Evolutionary conservation across 495 filamentous ascomycete genomes (phyloP), one percentile per base, ranked within the genome.

Genomic region (Jackrogersella minutella): DNA sequence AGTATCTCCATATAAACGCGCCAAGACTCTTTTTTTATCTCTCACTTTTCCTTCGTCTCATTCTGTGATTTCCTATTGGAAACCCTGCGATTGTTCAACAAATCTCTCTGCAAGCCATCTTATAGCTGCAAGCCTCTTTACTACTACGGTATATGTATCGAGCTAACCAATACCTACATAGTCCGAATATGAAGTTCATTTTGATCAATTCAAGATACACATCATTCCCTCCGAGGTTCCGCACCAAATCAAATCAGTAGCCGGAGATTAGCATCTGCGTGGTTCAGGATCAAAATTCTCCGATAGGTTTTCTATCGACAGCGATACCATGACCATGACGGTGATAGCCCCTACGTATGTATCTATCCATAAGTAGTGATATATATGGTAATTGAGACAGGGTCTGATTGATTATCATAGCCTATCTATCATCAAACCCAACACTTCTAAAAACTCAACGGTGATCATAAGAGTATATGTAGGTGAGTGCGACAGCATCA

Each of bases 1-100:
- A 10, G n/a, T 28, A 51, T 66, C 43, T 56, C 56, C 56, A 46
- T 54, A 60, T 66, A 62, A 66, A 61, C 62, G 53, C 67, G 62
- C 62, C 67, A 65, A 70, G 67, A 33, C 28, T 37, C 41, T 36
- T 40, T 47, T 40, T 53, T 47, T 43, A 10, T 56, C 21, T 44
- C 44, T 13, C 19, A 36, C 16, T 36, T 26, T 24, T 17, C n/a
- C 19, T 22, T 8, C 16, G 19, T 57, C 46, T 52, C 37, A 43
- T 26, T 44, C 55, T 6, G n/a, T n/a, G 26, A 26, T 44, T 31
- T 40, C 33, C 21, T 21, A 34, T 22, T 30, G 22, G 21, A 17
- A 53, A 52, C 62, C 46, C 28, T 57, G 55, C 33, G 41, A 19
- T 17, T 47, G 26, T 53, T 60, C 9, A 53, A 50, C 56, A 66